Evolutionary conservation across 177 flowering plant genomes (phyloP), one percentile per base, ranked within the genome.

Genomic region (Vitis hybrid): DNA sequence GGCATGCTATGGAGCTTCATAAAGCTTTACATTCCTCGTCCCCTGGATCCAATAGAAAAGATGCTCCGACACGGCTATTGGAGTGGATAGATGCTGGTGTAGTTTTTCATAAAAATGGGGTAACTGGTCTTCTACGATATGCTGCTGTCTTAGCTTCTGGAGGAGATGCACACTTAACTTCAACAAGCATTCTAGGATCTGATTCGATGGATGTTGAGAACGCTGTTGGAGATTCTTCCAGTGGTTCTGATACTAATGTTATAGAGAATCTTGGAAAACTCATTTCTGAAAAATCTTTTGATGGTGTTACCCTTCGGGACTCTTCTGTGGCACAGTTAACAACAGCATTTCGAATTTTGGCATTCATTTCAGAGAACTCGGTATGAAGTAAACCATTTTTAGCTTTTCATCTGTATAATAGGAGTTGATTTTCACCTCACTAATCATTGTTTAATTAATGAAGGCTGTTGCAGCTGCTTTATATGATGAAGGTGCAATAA

Each of bases 61-160:
- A 96, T 86, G 93, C 98, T 75, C 99, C 99, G 31, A 83, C 89
- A n/a, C 82, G 99, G 78, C 84, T 96, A 60, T 78, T 96, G 84
- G 97, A 96, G 72, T 96, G 97, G 98, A 86, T 96, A 60, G 99
- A 96, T 88, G 97, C 97, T 75, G 91, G 97, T 71, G 92, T 89
- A 19, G 92, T 93, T 72, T 96, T 89, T 75, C 97, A 96, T 66
- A 89, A 81, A 81, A 87, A 83, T 79, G 99, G 99, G 55, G 94
- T 84, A 72, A 72, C 80, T 81, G 99, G 99, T 71, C 93, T 96
- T 73, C 76, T 96, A 69, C 87, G 90, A 3, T 96, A 93, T 87
- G 90, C 95, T 75, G 97, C 98, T 75, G 85, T 96, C 60, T 81
- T 96, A 76, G 97, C 95, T 61, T 93, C 99, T 82, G 99, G 98